Base-by-base conservation (phyloP, 2,329 filamentous ascomycete genomes). In the Aspergillus melleus region DNA sequence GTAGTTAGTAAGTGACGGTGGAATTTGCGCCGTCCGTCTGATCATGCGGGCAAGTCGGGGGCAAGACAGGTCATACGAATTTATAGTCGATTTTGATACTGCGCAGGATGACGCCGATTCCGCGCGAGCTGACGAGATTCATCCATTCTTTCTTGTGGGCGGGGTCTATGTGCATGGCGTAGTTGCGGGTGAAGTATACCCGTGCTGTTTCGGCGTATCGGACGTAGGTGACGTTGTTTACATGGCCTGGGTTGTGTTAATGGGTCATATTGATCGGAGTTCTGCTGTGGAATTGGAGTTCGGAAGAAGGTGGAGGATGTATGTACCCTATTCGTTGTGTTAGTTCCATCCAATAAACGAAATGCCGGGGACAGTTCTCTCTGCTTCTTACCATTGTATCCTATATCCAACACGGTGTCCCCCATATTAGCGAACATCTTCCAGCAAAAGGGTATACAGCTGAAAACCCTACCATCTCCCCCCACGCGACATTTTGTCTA, bases 161-260 rank as follows among this genome's bases (percentile, higher is more conserved):
- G 0, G 86, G 84, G 67, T 92, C 87, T 51, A 86, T 78, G 61
- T 86, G 77, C 2, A 81, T 77, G 4, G 86, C 89, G 66, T 91
- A 88, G 69, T 92, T 89, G 58, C 82, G 81, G 26, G 88, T 83
- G 89, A 90, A 96, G 69, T 92, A 91, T 32, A 94, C 85, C 39
- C 93, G 85, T 4, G 88, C 88, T 6, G 89, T 88, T 74, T 97
- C 93, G 39, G 92, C 92, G 74, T 91, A 96, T 62, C 90, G 85
- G 67, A 90, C 88, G 75, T 96, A 96, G 65, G 85, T 86, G 63
- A 93, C 88, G 68, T 96, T 96, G 74, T 96, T 96, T 52, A 96
- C 89, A 74, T 96, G 92, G 52, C 87, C 86, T 87, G 79, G 16
- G 9, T 2, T n/a, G 2, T 16, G 36, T 42, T 16, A 42, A 42